Evolutionary conservation across 1,284 basidiomycete genomes (phyloP), one percentile per base, ranked within the genome.

Genomic region (Takashimella koratensis): DNA sequence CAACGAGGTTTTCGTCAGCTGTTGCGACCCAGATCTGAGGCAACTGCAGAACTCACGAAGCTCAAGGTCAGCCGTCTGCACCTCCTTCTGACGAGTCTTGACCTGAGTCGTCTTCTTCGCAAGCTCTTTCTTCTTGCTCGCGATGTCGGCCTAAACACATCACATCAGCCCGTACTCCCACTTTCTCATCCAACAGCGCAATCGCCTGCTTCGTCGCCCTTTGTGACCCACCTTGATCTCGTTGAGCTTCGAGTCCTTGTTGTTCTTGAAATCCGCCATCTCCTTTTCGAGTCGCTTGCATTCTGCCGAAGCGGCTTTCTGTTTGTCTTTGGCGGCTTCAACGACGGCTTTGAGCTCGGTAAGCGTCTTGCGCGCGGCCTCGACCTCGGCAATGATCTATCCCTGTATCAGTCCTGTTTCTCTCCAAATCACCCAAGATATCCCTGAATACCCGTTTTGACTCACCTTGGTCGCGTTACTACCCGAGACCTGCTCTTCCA

Each of bases 191-290:
- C n/a, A n/a, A n/a, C n/a, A n/a, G n/a, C n/a, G n/a, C n/a, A n/a
- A n/a, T n/a, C n/a, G n/a, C n/a, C n/a, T n/a, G n/a, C n/a, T n/a
- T n/a, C n/a, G n/a, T n/a, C 11, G 12, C 19, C 10, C 30, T 16
- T 36, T 8, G 30, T 36, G n/a, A 63, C 76, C 43, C 51, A 88
- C 90, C 80, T 93, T 95, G 64, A 98, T 84, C 73, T 98, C 88
- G 41, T 88, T 88, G 52, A 94, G 88, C 78, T 98, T 98, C 45
- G 90, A 90, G 53, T 97, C 95, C 74, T 97, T 96, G 79, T 99
- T 94, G 74, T 92, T 87, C 79, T 96, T 94, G 79, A 98, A 97
- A 79, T 98, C 96, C 51, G 84, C 85, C 92, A 98, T 98, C 72
- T 99, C 96, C 68, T 86, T 87, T 76, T 98, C 89, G 22, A 98